A percentile compares a stretch with the other conserved stretches of the same genome.
Conservation (phyloP, 306 rosid species). For the Datisca glomerata region DNA sequence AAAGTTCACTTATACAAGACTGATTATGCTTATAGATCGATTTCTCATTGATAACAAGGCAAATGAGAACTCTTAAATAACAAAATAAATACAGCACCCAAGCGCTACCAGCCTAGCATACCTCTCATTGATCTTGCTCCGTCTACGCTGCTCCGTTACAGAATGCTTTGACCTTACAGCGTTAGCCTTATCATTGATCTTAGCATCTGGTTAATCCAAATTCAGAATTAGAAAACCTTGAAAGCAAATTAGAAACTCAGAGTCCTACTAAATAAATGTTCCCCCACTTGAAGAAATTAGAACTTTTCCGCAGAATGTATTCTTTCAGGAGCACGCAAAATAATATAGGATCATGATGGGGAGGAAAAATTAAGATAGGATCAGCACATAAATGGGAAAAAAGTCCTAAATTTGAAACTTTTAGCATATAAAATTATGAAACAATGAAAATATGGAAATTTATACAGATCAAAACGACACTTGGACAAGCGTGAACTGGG, state of each 20-base stretch:
- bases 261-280: neutral
- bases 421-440: neutral
- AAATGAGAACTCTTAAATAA: too few species aligned
- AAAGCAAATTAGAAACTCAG: neutral
- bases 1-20: too few species aligned
- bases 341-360: neutral
- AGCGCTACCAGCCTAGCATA: slow-evolving; percentile 13
- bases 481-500: too few species aligned
- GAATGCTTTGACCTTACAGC: slow-evolving; percentile 84
- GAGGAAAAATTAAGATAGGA: neutral
- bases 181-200: slow-evolving; percentile 73
- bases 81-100: neutral
- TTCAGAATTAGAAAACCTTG: slow-evolving; percentile 10
- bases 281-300: too few species aligned
- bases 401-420: neutral
- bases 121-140: slow-evolving; percentile 99
- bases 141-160: slow-evolving; percentile 94
- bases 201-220: slow-evolving; percentile 44
- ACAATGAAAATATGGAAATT: neutral
- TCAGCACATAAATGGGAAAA: too few species aligned
- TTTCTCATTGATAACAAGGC: too few species aligned
- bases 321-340: neutral
- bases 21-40: too few species aligned
- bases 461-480: neutral
- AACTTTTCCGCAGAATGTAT: too few species aligned